phyloP scores from a whole-genome alignment of 768 basidiomycete genomes.

The Sporobolomyces pararoseus region DNA sequence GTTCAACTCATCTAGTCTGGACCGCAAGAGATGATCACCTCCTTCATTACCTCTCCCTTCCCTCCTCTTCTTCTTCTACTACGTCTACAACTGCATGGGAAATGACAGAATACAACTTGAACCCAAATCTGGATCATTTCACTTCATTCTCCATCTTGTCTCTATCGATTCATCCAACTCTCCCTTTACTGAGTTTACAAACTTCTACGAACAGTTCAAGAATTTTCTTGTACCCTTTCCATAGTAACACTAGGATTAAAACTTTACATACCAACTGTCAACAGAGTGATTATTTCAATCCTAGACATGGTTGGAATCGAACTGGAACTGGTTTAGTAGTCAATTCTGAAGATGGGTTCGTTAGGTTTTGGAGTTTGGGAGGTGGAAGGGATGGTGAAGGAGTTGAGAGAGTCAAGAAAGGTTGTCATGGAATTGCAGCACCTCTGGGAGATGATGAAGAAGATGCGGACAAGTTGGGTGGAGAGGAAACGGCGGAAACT shows the following conservation, averaged over 20 bases:
- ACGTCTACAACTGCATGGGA: neutral
- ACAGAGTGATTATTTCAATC: conserved; percentile 43
- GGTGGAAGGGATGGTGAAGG: conserved; percentile 23
- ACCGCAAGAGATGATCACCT: conserved; percentile 44
- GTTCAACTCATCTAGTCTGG: conserved; percentile 29
- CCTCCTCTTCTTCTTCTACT: neutral
- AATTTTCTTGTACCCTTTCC: conserved; percentile 47
- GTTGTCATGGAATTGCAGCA: conserved; percentile 42
- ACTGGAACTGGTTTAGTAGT: conserved; percentile 41
- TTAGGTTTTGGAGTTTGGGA: conserved; percentile 42
- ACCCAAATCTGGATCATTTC: conserved; percentile 45
- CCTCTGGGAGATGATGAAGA: conserved; percentile 24
- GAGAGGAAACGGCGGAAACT: neutral
- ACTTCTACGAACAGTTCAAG: conserved; percentile 41
- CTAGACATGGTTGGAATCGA: conserved; percentile 44
- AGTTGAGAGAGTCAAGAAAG: conserved; percentile 2
- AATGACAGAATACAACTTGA: conserved; percentile 41
- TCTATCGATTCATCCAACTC: conserved; percentile 37
- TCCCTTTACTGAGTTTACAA: conserved; percentile 43
- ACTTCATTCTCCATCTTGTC: conserved; percentile 43
- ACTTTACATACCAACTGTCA: conserved; percentile 42
- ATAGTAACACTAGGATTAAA: conserved; percentile 33
- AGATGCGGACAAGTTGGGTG: conserved; percentile 1
- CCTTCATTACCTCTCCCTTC: conserved; percentile 42
- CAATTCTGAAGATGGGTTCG: conserved; percentile 46